phyloP scores from a whole-genome alignment of 345 rosid species.

The Hibiscus tridactylites region DNA sequence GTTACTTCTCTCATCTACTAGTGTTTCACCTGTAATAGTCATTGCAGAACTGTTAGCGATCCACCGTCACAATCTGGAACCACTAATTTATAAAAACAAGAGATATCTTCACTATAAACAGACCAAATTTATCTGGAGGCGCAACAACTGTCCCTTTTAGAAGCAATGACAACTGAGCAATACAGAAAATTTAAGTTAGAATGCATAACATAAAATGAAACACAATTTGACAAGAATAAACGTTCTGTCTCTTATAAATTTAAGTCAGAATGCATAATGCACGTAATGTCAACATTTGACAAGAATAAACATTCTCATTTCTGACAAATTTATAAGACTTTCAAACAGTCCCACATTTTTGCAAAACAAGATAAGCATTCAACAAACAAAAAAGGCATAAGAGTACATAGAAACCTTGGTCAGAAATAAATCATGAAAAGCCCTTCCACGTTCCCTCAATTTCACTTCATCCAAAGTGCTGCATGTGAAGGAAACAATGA shows the following conservation, averaged over 20 bases:
- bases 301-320: neutral
- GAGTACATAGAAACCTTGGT: slow-evolving; percentile 50
- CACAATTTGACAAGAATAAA: neutral
- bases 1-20: slow-evolving; percentile 74
- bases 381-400: neutral
- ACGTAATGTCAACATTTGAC: neutral
- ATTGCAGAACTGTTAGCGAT: neutral
- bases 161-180: slow-evolving; percentile 64
- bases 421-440: slow-evolving; percentile 79
- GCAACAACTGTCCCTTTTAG: slow-evolving; percentile 95
- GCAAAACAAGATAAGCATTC: neutral
- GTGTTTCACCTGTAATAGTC: slow-evolving; percentile 64
- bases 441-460: slow-evolving; percentile 82
- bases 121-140: slow-evolving; percentile 98
- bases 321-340: neutral
- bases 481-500: slow-evolving; percentile 19
- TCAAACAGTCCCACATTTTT: neutral
- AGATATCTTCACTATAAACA: neutral
- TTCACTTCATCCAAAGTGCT: slow-evolving; percentile 84
- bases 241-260: neutral
- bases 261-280: slow-evolving; percentile 19
- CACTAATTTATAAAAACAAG: neutral
- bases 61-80: slow-evolving; percentile 1
- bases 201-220: slow-evolving; percentile 8
- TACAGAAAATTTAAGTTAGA: slow-evolving; percentile 24